A percentile compares a stretch with the other conserved stretches of the same genome.
Evolutionary conservation across 768 basidiomycete species (phyloP).

Genomic region (Lactifluus rugatus): DNA sequence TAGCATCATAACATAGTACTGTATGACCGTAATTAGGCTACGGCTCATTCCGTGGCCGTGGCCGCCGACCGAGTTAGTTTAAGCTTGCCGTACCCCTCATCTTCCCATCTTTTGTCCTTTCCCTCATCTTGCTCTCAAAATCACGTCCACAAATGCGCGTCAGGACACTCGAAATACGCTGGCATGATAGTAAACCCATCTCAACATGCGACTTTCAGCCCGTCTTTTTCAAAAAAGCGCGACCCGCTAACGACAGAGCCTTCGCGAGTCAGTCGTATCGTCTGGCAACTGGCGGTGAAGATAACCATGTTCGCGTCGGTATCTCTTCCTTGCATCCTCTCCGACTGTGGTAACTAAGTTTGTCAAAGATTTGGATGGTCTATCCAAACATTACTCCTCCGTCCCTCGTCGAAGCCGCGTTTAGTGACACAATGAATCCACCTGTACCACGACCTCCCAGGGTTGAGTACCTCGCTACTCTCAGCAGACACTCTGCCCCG

Average conservation of each 20-base stretch:
- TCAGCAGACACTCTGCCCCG: constrained; percentile 84
- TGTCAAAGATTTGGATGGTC: constrained; percentile 79
- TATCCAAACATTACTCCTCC: constrained; percentile 80
- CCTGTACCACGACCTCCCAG: constrained; percentile 56
- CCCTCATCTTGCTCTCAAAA: background rate
- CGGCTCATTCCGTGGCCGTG: constrained; percentile 2
- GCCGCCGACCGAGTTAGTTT: constrained; percentile 3
- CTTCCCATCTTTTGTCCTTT: background rate
- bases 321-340: background rate
- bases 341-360: background rate
- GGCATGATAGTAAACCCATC: constrained; percentile 94
- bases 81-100: background rate
- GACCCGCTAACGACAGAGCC: constrained; percentile 46
- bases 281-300: constrained; percentile 91
- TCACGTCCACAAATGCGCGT: constrained; percentile 53
- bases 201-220: constrained; percentile 96
- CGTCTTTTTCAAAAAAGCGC: constrained; percentile 68
- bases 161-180: constrained; percentile 86
- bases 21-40: background rate
- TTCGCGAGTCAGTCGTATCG: constrained; percentile 72
- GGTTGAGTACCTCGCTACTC: constrained; percentile 91
- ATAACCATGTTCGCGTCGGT: constrained; percentile 93
- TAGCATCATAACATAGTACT: too few species aligned
- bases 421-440: constrained; percentile 25
- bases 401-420: constrained; percentile 37